These are phyloP conservation scores for Effrenium voratum DNA, from an alignment of 73 alveolate genomes.

Conservation along the genomic window DNA sequence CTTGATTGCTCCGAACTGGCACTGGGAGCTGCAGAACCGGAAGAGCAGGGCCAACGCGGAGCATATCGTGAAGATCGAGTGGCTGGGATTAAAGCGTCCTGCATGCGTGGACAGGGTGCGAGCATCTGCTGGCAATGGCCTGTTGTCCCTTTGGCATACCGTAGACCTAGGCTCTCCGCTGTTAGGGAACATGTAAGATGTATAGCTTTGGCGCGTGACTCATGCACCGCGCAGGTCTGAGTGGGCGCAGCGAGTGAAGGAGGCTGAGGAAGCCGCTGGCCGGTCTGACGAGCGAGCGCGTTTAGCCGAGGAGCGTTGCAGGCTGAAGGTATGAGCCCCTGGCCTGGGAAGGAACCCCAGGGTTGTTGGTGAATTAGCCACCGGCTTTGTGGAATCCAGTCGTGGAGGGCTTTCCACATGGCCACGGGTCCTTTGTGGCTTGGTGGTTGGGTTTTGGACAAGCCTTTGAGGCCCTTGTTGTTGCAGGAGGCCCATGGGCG, in stretches of 20 bases:
- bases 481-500: constrained; percentile 89
- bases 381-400: too few species aligned
- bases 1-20: constrained; percentile 46
- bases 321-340: too few species aligned
- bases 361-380: too few species aligned
- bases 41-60: constrained; percentile 86
- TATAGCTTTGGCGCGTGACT: neutral
- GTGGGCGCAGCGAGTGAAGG: constrained; percentile 90
- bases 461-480: neutral
- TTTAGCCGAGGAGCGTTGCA: constrained; percentile 79
- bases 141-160: neutral
- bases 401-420: neutral
- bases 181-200: neutral
- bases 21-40: constrained; percentile 78
- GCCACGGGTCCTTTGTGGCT: neutral
- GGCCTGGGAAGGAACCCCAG: too few species aligned
- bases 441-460: neutral
- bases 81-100: neutral
- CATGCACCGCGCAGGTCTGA: neutral
- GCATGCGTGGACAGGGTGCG: too few species aligned
- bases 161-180: neutral
- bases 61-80: constrained; percentile 63
- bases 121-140: too few species aligned
- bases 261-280: constrained; percentile 57
- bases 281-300: constrained; percentile 88